Conservation (phyloP, 164 flowering plant species). For the Macadamia tetraphylla region DNA sequence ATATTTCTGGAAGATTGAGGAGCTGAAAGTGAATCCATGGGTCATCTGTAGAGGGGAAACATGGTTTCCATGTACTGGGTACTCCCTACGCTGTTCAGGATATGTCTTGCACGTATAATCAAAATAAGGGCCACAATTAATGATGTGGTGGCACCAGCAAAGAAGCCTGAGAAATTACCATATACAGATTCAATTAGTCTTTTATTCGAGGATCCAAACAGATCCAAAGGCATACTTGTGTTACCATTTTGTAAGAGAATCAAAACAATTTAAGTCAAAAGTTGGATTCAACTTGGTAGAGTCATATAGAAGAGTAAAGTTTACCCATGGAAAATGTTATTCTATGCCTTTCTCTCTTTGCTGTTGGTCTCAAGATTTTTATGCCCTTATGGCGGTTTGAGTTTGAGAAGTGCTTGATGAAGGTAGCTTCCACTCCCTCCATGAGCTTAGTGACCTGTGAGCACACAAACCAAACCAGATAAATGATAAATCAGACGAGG, state of each 20-base stretch:
- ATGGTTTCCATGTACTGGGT: slow-evolving; percentile 46
- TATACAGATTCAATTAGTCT: no score
- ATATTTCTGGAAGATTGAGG: no score
- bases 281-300: neutral
- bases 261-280: neutral
- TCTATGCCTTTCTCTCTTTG: neutral
- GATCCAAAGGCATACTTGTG: neutral
- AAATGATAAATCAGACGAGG: no score
- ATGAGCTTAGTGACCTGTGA: no score
- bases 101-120: slow-evolving; percentile 27
- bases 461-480: no score
- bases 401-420: no score
- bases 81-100: slow-evolving; percentile 24
- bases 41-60: slow-evolving; percentile 69
- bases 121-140: no score
- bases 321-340: no score
- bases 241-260: no score
- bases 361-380: neutral
- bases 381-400: neutral
- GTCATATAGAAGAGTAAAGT: neutral
- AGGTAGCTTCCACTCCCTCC: no score
- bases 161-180: no score
- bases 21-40: neutral
- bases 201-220: neutral
- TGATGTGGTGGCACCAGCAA: no score